These are phyloP conservation scores for Dalechampia spathulata DNA, from an alignment of 441 rosid species.

Conservation along the genomic window DNA sequence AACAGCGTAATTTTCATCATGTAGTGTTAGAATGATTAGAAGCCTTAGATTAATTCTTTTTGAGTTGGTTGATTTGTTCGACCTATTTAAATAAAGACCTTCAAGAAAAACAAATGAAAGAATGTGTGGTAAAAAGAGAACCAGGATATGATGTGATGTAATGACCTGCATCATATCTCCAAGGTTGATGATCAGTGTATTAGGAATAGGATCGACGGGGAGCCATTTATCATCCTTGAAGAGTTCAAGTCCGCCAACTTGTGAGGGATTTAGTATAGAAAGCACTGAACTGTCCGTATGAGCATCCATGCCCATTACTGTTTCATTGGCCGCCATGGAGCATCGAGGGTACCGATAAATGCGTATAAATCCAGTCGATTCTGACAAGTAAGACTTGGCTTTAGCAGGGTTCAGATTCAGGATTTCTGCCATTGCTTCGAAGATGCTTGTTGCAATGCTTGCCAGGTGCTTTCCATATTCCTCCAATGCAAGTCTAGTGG, in stretches of 20 bases:
- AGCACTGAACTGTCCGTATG: conserved; percentile 81
- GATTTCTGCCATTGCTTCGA: conserved; percentile 34
- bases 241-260: conserved; percentile 57
- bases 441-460: conserved; percentile 40
- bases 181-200: conserved; percentile 48
- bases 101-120: too few relatives aligned
- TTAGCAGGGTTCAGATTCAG: conserved; percentile 31
- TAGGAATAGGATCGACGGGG: conserved; percentile 35
- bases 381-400: conserved; percentile 30
- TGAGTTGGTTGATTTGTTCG: too few relatives aligned
- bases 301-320: conserved; percentile 41
- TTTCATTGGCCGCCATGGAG: background rate
- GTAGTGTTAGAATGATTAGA: too few relatives aligned
- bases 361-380: conserved; percentile 45
- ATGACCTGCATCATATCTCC: conserved; percentile 90
- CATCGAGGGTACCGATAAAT: conserved; percentile 52
- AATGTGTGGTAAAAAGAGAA: too few relatives aligned
- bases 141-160: too few relatives aligned
- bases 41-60: too few relatives aligned
- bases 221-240: conserved; percentile 53
- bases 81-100: too few relatives aligned
- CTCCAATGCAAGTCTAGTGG: conserved; percentile 30
- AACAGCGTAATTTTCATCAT: too few relatives aligned
- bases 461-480: conserved; percentile 64
- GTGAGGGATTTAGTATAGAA: conserved; percentile 43